Percentiles rank a stretch among this genome's conserved stretches.
These are phyloP conservation scores for Mycena sp. DNA, from an alignment of 1,284 basidiomycete genomes.

Conservation along the genomic window DNA sequence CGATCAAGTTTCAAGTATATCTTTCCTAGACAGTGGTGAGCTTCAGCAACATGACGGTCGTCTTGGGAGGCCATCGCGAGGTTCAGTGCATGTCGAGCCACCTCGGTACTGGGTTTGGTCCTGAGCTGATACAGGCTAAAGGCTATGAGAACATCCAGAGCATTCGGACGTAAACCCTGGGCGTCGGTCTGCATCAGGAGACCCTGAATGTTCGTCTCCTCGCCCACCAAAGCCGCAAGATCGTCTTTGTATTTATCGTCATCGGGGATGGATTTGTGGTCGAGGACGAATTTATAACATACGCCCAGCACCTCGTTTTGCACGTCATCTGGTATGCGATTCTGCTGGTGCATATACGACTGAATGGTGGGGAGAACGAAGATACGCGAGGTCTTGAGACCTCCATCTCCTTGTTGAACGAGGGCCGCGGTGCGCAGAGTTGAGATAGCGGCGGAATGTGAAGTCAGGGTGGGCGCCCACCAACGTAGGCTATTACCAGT, in stretches of 20 bases:
- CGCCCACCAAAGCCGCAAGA: slow-evolving; percentile 17
- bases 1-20: not conserved
- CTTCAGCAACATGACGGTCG: not conserved
- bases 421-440: slow-evolving; percentile 27
- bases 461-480: slow-evolving; percentile 27
- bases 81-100: slow-evolving; percentile 10
- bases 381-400: slow-evolving; percentile 20
- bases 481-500: slow-evolving; percentile 21
- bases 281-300: slow-evolving; percentile 30
- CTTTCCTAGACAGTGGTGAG: slow-evolving; percentile 12
- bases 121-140: slow-evolving; percentile 21
- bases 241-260: slow-evolving; percentile 26
- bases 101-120: slow-evolving; percentile 21
- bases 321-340: slow-evolving; percentile 18
- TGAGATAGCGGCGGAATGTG: slow-evolving; percentile 19
- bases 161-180: not conserved
- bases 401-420: slow-evolving; percentile 18
- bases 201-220: slow-evolving; percentile 35
- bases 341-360: slow-evolving; percentile 30
- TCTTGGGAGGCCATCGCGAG: not conserved
- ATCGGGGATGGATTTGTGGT: slow-evolving; percentile 29
- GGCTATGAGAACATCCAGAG: slow-evolving; percentile 31
- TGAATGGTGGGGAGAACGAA: slow-evolving; percentile 36
- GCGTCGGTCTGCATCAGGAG: slow-evolving; percentile 28
- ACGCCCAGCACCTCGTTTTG: slow-evolving; percentile 19